These are phyloP conservation scores for Suillus alpinus DNA, from an alignment of 768 basidiomycete genomes.

Conservation along the genomic window DNA sequence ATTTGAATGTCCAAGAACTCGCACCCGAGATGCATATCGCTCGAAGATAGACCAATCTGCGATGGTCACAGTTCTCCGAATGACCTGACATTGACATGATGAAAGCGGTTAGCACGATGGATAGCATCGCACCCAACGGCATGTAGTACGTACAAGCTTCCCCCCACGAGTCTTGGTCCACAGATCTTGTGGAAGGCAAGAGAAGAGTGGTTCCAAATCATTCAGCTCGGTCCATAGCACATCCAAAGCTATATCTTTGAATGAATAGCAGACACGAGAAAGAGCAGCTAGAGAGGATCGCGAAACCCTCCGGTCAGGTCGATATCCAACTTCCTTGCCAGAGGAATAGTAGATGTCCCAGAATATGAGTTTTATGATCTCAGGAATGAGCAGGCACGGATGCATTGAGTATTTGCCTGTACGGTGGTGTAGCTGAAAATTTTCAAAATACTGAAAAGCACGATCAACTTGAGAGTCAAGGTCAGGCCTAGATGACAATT, in stretches of 20 bases:
- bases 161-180: neutral
- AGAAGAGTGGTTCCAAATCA: neutral
- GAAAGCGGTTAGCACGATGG: neutral
- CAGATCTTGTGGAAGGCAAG: neutral
- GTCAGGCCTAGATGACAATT: too few species aligned
- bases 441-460: too few species aligned
- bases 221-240: conserved; percentile 14
- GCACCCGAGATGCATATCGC: neutral
- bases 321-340: too few species aligned
- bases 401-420: neutral
- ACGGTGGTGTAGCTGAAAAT: too few species aligned
- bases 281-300: neutral
- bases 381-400: neutral
- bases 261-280: conserved; percentile 9
- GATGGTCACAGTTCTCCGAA: neutral
- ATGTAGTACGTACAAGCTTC: neutral
- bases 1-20: neutral
- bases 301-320: neutral
- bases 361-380: neutral
- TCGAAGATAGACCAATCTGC: neutral
- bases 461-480: too few species aligned
- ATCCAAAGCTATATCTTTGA: conserved; percentile 15
- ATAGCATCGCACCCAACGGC: neutral
- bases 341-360: neutral
- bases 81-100: neutral